phyloP scores from a whole-genome alignment of 2,329 filamentous ascomycete species.

The Dactylellina sp. region DNA sequence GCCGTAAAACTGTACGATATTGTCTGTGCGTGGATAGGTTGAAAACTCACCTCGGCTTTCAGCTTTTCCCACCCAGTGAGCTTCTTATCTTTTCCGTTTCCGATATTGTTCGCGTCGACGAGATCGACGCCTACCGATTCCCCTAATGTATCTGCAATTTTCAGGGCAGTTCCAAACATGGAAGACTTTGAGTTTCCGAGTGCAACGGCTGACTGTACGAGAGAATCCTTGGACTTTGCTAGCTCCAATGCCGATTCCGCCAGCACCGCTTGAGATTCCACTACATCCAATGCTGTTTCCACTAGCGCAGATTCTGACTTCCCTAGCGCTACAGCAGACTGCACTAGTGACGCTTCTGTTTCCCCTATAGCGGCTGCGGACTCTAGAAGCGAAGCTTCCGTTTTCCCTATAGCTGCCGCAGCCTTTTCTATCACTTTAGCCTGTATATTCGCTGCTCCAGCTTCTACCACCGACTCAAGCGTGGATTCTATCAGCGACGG shows the following conservation, averaged over 20 bases:
- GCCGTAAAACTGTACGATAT: too few species aligned
- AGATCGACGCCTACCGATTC: constrained; percentile 33
- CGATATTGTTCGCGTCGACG: constrained; percentile 17
- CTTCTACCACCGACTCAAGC: constrained; percentile 1
- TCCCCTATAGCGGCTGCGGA: constrained; percentile 22
- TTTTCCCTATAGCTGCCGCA: constrained; percentile 3
- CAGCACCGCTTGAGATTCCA: constrained; percentile 23
- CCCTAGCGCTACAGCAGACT: constrained; percentile 25
- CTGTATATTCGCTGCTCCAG: neutral
- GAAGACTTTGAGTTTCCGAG: constrained; percentile 34
- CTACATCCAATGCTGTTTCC: neutral
- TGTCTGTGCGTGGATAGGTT: too few species aligned
- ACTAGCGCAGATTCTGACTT: constrained; percentile 15
- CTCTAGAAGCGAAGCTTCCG: constrained; percentile 19
- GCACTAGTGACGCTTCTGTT: constrained; percentile 17
- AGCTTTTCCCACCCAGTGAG: constrained; percentile 36
- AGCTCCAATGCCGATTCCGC: constrained; percentile 17
- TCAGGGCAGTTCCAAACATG: constrained; percentile 14
- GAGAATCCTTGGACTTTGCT: constrained; percentile 39
- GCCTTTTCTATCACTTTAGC: constrained; percentile 12
- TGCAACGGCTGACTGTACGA: constrained; percentile 26
- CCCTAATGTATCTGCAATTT: constrained; percentile 19
- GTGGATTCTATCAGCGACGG: constrained; percentile 12
- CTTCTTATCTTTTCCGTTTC: constrained; percentile 10
- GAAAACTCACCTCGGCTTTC: constrained; percentile 40